A percentile compares a stretch with the other conserved stretches of the same genome.
Evolutionary conservation across 805 yeast species (phyloP).

Genomic region (Candida gorgasii): DNA sequence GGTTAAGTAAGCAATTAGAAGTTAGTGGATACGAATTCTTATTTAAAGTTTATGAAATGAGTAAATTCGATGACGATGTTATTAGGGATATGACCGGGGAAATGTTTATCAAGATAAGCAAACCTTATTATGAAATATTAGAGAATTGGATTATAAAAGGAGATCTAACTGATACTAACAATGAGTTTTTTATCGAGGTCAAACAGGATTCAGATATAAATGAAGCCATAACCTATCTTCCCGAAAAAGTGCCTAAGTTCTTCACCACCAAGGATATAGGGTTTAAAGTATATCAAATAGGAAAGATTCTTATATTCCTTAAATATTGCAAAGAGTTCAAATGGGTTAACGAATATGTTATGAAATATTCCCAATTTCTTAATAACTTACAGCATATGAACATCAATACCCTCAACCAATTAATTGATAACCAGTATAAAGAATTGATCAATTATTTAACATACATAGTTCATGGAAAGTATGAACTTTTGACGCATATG

Average conservation of each 20-base stretch:
- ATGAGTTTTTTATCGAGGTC: conserved; percentile 62
- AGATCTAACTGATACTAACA: conserved; percentile 50
- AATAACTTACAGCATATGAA: conserved; percentile 32
- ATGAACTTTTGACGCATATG: conserved; percentile 54
- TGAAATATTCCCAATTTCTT: conserved; percentile 31
- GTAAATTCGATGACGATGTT: conserved; percentile 63
- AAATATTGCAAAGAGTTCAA: conserved; percentile 64
- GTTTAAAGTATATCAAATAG: conserved; percentile 59
- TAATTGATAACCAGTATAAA: conserved; percentile 44
- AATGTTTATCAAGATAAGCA: conserved; percentile 47
- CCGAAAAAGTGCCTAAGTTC: conserved; percentile 47
- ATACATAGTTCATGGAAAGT: conserved; percentile 46
- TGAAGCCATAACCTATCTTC: conserved; percentile 32
- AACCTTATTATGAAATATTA: conserved; percentile 62
- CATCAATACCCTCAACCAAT: conserved; percentile 34
- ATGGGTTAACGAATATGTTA: conserved; percentile 55
- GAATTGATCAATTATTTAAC: conserved; percentile 58
- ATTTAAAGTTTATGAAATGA: conserved; percentile 49
- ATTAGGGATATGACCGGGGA: conserved; percentile 44
- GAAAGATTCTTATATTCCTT: conserved; percentile 68
- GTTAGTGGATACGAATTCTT: conserved; percentile 54
- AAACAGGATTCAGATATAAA: conserved; percentile 30
- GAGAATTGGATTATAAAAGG: conserved; percentile 73
- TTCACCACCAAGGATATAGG: conserved; percentile 37
- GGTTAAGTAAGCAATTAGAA: conserved; percentile 37